A percentile compares a stretch with the other conserved stretches of the same genome.
Conservation (phyloP, 2,329 filamentous ascomycete genomes). For the Metarhizium brunneum region DNA sequence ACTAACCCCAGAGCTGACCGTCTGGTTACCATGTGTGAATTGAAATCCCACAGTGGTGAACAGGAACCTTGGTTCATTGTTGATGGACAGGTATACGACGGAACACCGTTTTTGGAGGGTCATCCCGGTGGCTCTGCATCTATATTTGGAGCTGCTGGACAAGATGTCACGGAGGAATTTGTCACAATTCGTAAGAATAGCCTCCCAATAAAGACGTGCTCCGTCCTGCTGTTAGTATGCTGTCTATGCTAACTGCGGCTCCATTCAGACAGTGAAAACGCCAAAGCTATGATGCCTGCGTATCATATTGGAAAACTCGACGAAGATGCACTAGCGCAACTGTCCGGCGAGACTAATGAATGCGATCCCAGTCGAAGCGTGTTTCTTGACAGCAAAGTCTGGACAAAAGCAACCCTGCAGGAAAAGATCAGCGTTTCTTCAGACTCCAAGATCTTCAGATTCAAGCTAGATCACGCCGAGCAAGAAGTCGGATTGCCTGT, state of each 20-base stretch:
- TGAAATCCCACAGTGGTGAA: conserved; percentile 57
- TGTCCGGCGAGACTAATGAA: conserved; percentile 34
- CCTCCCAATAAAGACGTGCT: neutral
- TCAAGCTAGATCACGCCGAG: conserved; percentile 60
- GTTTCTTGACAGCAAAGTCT: conserved; percentile 64
- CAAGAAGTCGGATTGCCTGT: conserved; percentile 70
- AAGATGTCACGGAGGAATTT: conserved; percentile 82
- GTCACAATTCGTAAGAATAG: conserved; percentile 68
- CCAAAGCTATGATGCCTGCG: conserved; percentile 77
- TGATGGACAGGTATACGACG: conserved; percentile 82
- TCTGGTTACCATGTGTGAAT: conserved; percentile 59
- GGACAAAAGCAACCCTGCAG: conserved; percentile 65
- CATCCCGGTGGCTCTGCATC: conserved; percentile 83
- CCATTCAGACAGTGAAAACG: conserved; percentile 74
- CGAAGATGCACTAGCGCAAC: conserved; percentile 40
- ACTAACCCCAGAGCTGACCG: conserved; percentile 56
- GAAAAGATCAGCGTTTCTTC: conserved; percentile 60
- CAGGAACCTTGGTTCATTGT: conserved; percentile 78
- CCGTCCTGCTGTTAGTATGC: neutral
- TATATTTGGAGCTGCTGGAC: conserved; percentile 72
- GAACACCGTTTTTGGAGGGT: conserved; percentile 66
- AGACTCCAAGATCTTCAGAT: conserved; percentile 75
- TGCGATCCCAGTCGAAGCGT: conserved; percentile 36
- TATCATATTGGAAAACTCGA: conserved; percentile 80
- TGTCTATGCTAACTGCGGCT: conserved; percentile 14